Percentiles rank a stretch among this genome's conserved stretches.
Conservation (phyloP, 495 filamentous ascomycete genomes). For the Pseudoneurospora amorphoporcata region DNA sequence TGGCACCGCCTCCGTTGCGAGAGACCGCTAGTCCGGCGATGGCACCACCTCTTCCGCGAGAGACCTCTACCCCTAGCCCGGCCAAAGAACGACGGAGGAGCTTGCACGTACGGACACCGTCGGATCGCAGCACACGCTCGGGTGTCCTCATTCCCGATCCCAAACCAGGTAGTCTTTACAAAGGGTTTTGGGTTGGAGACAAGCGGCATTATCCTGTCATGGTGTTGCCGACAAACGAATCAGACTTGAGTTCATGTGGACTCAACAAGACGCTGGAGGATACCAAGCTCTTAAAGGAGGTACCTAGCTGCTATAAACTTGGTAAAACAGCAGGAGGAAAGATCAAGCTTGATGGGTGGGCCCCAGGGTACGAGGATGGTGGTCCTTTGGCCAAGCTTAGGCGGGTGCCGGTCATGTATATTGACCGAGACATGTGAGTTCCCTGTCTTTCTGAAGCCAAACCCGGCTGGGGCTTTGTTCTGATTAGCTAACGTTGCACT, state of each 20-base stretch:
- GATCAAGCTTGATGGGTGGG: constrained; percentile 28
- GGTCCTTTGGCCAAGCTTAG: constrained; percentile 22
- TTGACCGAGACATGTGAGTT: constrained; percentile 21
- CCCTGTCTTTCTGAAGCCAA: background rate
- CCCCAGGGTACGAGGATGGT: constrained; percentile 28
- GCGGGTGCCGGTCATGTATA: constrained; percentile 35
- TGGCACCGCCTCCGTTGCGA: background rate
- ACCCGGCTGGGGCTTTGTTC: background rate
- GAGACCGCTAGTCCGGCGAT: background rate
- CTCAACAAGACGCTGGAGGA: constrained; percentile 19
- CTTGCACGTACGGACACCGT: background rate
- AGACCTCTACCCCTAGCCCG: background rate
- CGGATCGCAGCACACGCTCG: background rate
- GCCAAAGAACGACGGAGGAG: background rate
- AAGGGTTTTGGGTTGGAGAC: constrained; percentile 21
- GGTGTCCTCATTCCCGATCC: constrained; percentile 9
- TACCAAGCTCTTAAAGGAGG: constrained; percentile 23
- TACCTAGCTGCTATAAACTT: constrained; percentile 29
- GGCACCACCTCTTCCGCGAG: background rate
- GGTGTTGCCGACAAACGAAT: constrained; percentile 28
- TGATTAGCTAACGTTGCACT: constrained; percentile 4
- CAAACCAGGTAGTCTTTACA: constrained; percentile 20
- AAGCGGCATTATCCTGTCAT: constrained; percentile 26
- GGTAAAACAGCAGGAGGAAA: background rate
- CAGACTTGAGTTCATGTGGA: constrained; percentile 18